Conservation (phyloP, 1,284 basidiomycete genomes). For the Tylopilus sp. region DNA sequence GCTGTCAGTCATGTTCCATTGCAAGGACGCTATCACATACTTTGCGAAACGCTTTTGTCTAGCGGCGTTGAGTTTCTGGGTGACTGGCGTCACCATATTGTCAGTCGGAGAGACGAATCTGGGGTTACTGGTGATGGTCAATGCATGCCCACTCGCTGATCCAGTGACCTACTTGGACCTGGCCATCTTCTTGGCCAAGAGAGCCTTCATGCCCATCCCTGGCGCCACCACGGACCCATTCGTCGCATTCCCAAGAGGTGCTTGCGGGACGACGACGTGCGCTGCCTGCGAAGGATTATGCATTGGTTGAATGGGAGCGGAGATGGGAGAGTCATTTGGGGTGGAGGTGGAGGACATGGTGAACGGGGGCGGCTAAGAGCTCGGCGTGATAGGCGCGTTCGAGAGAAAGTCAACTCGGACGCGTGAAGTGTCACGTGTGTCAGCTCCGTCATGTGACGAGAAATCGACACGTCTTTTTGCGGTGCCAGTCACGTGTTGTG, state of each 20-base stretch:
- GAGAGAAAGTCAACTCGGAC: constrained; percentile 26
- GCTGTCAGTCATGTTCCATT: constrained; percentile 6
- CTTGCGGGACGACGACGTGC: constrained; percentile 71
- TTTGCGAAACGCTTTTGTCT: constrained; percentile 91
- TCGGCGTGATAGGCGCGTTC: no score
- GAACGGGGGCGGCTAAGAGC: no score
- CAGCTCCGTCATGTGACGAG: constrained; percentile 16
- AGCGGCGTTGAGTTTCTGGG: constrained; percentile 82
- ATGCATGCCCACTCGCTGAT: not conserved
- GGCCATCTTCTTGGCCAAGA: constrained; percentile 85
- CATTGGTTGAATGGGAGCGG: constrained; percentile 68
- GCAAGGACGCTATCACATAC: constrained; percentile 45
- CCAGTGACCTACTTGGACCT: constrained; percentile 64
- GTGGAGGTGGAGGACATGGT: constrained; percentile 58
- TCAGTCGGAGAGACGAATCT: constrained; percentile 88
- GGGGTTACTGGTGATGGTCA: constrained; percentile 52
- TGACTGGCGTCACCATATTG: constrained; percentile 86
- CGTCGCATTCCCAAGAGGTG: constrained; percentile 66
- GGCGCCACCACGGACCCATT: constrained; percentile 49
- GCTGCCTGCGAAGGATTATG: constrained; percentile 82
- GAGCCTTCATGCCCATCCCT: constrained; percentile 83
- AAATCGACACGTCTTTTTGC: not conserved
- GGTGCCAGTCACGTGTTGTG: no score
- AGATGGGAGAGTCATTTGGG: constrained; percentile 60
- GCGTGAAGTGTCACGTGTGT: constrained; percentile 30